These are phyloP conservation scores for Citrus glauca DNA, from an alignment of 345 rosid species.

Conservation along the genomic window DNA sequence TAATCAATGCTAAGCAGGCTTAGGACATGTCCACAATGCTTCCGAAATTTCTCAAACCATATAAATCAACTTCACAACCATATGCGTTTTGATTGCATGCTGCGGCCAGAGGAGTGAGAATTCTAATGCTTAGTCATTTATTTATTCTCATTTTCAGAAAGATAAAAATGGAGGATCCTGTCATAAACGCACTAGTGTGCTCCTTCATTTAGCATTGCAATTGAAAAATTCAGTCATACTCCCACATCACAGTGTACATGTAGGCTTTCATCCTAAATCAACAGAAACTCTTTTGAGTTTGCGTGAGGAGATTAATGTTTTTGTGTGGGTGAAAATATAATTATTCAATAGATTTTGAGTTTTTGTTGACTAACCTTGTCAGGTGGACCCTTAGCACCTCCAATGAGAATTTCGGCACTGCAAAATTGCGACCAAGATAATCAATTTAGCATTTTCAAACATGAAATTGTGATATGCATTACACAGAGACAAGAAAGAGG, in stretches of 20 bases:
- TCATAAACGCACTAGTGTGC: not conserved
- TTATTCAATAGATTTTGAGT: not conserved
- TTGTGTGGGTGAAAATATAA: not conserved
- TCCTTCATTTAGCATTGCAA: not conserved
- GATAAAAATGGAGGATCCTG: not conserved
- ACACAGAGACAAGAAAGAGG: constrained; percentile 16
- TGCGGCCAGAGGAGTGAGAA: not conserved
- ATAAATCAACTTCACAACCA: not conserved
- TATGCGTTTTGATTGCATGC: not conserved
- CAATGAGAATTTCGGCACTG: constrained; percentile 84
- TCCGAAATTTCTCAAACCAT: not conserved
- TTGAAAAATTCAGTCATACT: not conserved
- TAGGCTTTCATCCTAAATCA: not conserved
- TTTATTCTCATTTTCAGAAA: not conserved
- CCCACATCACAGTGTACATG: not conserved
- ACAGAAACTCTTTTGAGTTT: not conserved
- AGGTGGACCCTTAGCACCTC: constrained; percentile 88
- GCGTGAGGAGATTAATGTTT: not conserved
- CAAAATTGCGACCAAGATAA: constrained; percentile 20
- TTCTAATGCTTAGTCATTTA: not conserved
- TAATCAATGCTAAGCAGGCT: not conserved
- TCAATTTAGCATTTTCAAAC: not conserved
- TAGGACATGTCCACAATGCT: not conserved
- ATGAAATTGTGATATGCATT: no score
- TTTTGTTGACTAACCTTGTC: constrained; percentile 61